Base-by-base conservation (phyloP, 2,329 filamentous ascomycete species). In the Colletotrichum limetticola region DNA sequence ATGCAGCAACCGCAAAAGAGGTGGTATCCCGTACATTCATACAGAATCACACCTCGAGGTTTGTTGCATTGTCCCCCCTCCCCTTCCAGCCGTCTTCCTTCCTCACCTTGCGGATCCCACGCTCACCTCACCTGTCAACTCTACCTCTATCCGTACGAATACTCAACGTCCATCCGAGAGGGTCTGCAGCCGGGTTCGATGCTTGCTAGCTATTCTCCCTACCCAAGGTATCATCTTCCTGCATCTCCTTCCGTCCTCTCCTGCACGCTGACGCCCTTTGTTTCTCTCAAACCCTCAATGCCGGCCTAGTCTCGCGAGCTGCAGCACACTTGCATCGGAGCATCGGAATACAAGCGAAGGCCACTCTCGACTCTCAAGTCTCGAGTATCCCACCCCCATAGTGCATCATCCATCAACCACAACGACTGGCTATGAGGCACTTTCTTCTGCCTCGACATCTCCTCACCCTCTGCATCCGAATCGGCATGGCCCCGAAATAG, bases 231-330 rank as follows among this genome's bases (percentile, higher is more conserved):
- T 22, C 69, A 28, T 37, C 53, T 68, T 42, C 46, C 30, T 60
- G 70, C 70, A 52, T 59, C 55, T 64, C 70, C 66, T 72, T 35
- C 66, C 59, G 69, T 62, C 42, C 42, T 46, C 53, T 26, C 24
- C 26, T 63, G 66, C 70, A 64, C 37, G 59, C 66, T 59, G 55
- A 72, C 53, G 59, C 53, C 28, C 46, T 49, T 57, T 35, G 22
- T 22, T 61, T 26, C 16, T 67, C 37, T 9, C 58, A 49, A 49
- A 49, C 42, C 12, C 16, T 22, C 60, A 58, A 30, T 69, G 69
- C 66, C 65, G 59, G 65, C 53, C 49, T 49, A 57, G 53, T 64
- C 35, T 59, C 42, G 30, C 69, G 58, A 69, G 59, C 55, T 59
- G 59, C 69, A 72, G 52, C 53, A 46, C 22, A 59, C 59, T 42